Base-by-base conservation (phyloP, 495 filamentous ascomycete genomes). In the Viridothelium virens region DNA sequence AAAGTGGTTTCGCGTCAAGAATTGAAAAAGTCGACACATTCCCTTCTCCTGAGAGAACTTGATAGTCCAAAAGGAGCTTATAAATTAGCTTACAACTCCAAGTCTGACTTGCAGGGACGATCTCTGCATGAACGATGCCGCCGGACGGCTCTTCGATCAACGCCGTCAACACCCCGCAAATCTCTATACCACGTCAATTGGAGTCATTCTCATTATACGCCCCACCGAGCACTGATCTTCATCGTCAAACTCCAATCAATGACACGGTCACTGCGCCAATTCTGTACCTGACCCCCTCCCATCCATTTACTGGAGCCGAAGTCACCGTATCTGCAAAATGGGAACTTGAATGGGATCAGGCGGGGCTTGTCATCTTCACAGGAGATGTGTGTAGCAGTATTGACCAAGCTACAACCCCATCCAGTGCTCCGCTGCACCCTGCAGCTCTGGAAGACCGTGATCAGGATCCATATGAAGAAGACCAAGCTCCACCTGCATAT, bases 261-360 rank as follows among this genome's bases (percentile, higher is more conserved):
- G 82, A 85, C 70, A 84, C 79, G 9, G 81, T 81, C 9, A 85
- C 83, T 36, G 83, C 83, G 11, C 83, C 83, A 9, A 83, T 84
- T 65, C 80, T 85, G 44, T 84, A 83, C 76, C 84, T 82, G 14
- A 79, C 80, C 31, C 75, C 85, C 48, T 80, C 78, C 18, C 77
- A 75, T 56, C 79, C 82, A 18, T 84, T 85, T 70, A 77, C 83
- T 41, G 76, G 83, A 12, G 83, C 83, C 46, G 82, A 84, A 68
- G 83, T 85, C n/a, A 85, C 83, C 63, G 81, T 85, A 56, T 81
- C 75, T 64, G 83, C 82, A 11, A 80, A 85, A 72, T 84, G 81
- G 82, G 82, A 83, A 69, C 78, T 83, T 71, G 82, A 84, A 78
- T 85, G 81, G 81, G 83, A 85, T 66, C 83, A 92, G 75, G 79